Percentiles rank a stretch among this genome's conserved stretches.
phyloP scores from a whole-genome alignment of 2,329 filamentous ascomycete species.

The Tolypocladium guangdongense region DNA sequence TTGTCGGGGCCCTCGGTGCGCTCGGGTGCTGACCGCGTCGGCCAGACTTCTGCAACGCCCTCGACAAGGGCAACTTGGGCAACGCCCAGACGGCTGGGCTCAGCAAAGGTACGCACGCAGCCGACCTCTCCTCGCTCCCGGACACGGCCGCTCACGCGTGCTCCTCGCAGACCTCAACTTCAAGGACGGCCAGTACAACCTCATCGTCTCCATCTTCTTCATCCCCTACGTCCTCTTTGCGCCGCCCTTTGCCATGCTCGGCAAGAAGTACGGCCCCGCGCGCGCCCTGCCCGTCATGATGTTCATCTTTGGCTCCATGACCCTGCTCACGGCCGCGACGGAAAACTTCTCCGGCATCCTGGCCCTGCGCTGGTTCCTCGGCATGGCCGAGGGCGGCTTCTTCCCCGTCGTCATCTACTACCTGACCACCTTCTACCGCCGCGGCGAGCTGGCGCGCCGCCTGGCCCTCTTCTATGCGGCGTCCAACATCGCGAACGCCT shows the following conservation, averaged over 20 bases:
- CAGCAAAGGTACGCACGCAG: constrained; percentile 16
- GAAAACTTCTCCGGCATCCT: constrained; percentile 38
- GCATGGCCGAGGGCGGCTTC: constrained; percentile 46
- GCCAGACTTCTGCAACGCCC: constrained; percentile 33
- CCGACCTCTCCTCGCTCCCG: too few species aligned
- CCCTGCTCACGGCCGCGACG: constrained; percentile 44
- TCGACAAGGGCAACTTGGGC: constrained; percentile 31
- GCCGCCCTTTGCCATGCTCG: constrained; percentile 46
- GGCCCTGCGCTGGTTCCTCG: constrained; percentile 36
- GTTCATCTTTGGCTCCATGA: constrained; percentile 59
- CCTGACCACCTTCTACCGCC: constrained; percentile 38
- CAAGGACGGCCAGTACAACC: constrained; percentile 55
- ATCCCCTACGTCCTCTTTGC: constrained; percentile 64
- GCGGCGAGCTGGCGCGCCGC: constrained; percentile 32
- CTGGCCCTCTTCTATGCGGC: constrained; percentile 64
- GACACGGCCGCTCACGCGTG: background rate
- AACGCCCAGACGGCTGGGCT: constrained; percentile 46
- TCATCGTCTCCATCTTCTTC: constrained; percentile 63
- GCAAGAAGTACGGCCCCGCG: constrained; percentile 59
- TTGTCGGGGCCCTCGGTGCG: background rate
- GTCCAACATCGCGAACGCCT: constrained; percentile 58
- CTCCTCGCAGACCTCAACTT: constrained; percentile 33
- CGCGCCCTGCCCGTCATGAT: constrained; percentile 60
- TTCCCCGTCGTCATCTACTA: constrained; percentile 44
- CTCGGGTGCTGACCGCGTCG: background rate